phyloP scores from a whole-genome alignment of 2,329 filamentous ascomycete species.

The Didymella pinodella region DNA sequence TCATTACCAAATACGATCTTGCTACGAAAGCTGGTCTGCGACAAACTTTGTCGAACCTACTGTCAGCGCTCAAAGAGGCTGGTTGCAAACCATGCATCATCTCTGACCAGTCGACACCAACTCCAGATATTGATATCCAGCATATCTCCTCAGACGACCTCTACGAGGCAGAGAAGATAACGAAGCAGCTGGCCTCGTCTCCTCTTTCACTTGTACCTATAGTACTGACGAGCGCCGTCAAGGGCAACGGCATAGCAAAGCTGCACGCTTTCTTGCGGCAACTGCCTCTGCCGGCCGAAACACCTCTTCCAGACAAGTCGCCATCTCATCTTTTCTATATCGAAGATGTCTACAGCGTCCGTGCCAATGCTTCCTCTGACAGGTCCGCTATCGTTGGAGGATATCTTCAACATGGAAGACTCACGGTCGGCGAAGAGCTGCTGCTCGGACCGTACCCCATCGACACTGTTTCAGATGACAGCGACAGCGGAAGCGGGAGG shows the following conservation, averaged over 20 bases:
- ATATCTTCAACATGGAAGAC: conserved; percentile 77
- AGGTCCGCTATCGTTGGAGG: conserved; percentile 76
- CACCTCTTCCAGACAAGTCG: conserved; percentile 40
- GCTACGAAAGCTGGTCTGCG: conserved; percentile 77
- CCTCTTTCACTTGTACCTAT: conserved; percentile 74
- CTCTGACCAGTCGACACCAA: conserved; percentile 35
- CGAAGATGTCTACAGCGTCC: conserved; percentile 80
- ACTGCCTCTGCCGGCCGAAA: conserved; percentile 68
- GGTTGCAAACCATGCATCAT: conserved; percentile 79
- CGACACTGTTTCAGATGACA: conserved; percentile 46
- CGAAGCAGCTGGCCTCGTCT: conserved; percentile 58
- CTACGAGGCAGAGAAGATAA: conserved; percentile 65
- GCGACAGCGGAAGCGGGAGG: conserved; percentile 46
- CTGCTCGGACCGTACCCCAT: conserved; percentile 74
- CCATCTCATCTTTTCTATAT: conserved; percentile 80
- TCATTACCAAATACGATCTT: conserved; percentile 91
- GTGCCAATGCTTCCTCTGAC: conserved; percentile 54
- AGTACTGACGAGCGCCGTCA: conserved; percentile 84
- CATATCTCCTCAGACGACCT: conserved; percentile 65
- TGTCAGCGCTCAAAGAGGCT: conserved; percentile 78
- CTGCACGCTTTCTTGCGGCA: conserved; percentile 81
- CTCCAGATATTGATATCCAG: conserved; percentile 57
- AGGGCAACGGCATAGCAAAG: conserved; percentile 80
- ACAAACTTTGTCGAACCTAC: conserved; percentile 73
- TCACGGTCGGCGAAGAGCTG: conserved; percentile 80